Conservation (phyloP, 2,329 filamentous ascomycete genomes). For the Phaeophleospora eucalypticola region DNA sequence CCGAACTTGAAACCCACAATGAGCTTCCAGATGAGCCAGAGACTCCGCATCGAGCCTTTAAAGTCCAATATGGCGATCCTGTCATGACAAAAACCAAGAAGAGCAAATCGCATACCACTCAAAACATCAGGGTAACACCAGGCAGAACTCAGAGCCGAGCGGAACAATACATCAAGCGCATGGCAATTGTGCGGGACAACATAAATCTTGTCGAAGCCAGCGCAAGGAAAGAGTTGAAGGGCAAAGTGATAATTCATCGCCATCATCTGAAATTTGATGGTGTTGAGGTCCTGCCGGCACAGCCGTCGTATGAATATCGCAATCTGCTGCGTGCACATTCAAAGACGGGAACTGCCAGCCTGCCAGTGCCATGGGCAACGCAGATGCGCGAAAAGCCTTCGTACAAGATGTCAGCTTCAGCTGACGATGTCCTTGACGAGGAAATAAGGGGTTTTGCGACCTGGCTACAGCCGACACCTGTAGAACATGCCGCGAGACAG, state of each 20-base stretch:
- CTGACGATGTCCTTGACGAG: background rate
- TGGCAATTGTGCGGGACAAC: background rate
- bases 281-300: no score
- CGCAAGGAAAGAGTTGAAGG: background rate
- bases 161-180: background rate
- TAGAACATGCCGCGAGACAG: constrained; percentile 40
- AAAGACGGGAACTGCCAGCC: no score
- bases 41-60: no score
- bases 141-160: no score
- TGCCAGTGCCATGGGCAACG: background rate
- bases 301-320: no score
- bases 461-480: constrained; percentile 42
- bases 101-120: no score
- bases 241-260: background rate
- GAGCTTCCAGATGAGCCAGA: no score
- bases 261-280: background rate
- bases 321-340: no score
- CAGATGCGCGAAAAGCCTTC: background rate
- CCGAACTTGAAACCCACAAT: no score
- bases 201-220: background rate
- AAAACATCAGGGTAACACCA: no score
- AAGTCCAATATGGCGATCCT: no score
- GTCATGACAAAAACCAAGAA: no score
- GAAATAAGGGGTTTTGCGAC: constrained; percentile 46
- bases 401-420: background rate